Evolutionary conservation across 2,329 filamentous ascomycete genomes (phyloP).

Genomic region (Epichloe coenophiala): DNA sequence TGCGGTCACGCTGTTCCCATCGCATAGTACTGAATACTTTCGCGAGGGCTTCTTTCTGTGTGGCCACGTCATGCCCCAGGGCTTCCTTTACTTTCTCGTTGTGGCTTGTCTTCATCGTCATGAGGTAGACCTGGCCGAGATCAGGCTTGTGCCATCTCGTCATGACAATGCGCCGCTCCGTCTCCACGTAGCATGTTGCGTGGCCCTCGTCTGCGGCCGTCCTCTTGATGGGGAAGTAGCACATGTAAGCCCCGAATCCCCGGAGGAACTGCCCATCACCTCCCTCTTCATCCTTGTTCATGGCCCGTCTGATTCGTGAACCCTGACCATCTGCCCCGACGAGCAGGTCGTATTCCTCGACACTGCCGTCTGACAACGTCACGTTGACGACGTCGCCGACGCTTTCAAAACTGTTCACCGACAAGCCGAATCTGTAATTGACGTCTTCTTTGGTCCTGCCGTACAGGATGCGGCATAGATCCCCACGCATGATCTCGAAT

Average conservation of each 20-base stretch:
- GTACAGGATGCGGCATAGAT: conserved; percentile 32
- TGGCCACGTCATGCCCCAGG: conserved; percentile 9
- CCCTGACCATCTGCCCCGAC: conserved; percentile 9
- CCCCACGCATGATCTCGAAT: conserved; percentile 41
- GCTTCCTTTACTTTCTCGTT: conserved; percentile 11
- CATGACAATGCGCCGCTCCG: conserved; percentile 23
- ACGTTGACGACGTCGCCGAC: conserved; percentile 6
- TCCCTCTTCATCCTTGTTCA: conserved; percentile 2
- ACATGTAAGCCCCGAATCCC: conserved; percentile 14
- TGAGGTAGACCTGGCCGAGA: conserved; percentile 10
- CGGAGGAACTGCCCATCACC: conserved; percentile 3
- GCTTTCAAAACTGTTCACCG: neutral
- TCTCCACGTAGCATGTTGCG: conserved; percentile 17
- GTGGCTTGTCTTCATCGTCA: conserved; percentile 12
- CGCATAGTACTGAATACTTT: conserved; percentile 27
- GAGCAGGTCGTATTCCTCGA: conserved; percentile 8
- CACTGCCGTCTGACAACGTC: conserved; percentile 6
- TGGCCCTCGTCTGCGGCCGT: conserved; percentile 1
- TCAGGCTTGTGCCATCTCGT: conserved; percentile 13
- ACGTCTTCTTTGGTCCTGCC: conserved; percentile 14
- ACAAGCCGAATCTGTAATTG: conserved; percentile 15
- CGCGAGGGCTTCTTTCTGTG: conserved; percentile 21
- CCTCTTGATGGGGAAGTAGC: conserved; percentile 25
- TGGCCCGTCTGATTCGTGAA: conserved; percentile 6
- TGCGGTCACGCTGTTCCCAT: conserved; percentile 25